These are phyloP conservation scores for Podaxis sp. DNA, from an alignment of 768 basidiomycete genomes.

Conservation along the genomic window DNA sequence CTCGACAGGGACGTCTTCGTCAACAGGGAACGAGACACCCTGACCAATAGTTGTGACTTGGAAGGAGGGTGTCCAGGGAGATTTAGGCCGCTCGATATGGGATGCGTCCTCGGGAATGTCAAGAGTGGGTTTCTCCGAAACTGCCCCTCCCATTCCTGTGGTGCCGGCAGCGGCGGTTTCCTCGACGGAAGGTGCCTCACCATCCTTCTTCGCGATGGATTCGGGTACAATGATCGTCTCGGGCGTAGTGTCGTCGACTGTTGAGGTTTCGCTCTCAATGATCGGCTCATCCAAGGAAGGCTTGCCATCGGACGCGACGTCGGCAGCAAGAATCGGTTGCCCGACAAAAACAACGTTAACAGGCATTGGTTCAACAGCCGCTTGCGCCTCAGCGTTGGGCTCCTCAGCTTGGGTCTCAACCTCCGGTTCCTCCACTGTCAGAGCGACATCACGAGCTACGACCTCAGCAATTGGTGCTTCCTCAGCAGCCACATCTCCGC, in stretches of 20 bases:
- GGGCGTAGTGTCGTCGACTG: slow-evolving; percentile 14
- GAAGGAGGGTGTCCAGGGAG: slow-evolving; percentile 55
- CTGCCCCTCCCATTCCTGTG: background rate
- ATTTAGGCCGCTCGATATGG: slow-evolving; percentile 41
- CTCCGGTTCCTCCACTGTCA: background rate
- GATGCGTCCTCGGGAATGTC: slow-evolving; percentile 1
- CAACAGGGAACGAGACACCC: slow-evolving; percentile 24
- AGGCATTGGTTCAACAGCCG: background rate
- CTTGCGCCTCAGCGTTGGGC: background rate
- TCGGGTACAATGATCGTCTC: slow-evolving; percentile 13
- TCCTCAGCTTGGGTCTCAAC: background rate
- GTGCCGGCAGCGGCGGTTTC: background rate
- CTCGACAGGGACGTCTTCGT: slow-evolving; percentile 18
- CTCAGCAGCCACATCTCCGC: background rate
- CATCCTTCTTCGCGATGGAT: background rate
- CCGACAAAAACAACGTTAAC: background rate
- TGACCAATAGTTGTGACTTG: slow-evolving; percentile 42
- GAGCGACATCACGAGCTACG: background rate
- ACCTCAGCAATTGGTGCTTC: background rate
- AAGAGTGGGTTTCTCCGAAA: background rate
- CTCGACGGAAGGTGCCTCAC: background rate
- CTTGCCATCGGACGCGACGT: background rate
- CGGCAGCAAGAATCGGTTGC: background rate
- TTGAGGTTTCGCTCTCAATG: background rate
- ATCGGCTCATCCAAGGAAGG: background rate